These are phyloP conservation scores for Agaricus blazei DNA, from an alignment of 768 basidiomycete genomes.

Conservation along the genomic window DNA sequence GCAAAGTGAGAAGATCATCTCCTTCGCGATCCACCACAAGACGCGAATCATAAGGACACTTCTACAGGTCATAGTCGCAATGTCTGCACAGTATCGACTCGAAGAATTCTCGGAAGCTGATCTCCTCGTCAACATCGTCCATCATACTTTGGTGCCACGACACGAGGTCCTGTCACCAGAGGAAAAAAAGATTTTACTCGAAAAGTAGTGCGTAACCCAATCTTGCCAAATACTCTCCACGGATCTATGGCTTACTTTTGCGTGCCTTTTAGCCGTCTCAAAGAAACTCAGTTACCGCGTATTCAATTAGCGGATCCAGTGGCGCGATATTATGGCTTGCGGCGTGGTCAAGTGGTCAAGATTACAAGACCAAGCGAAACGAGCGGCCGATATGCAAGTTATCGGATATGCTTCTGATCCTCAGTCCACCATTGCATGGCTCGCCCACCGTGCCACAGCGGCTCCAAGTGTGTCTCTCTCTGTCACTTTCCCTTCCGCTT, in stretches of 20 bases:
- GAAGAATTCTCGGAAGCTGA: slow-evolving; percentile 98
- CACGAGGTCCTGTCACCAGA: slow-evolving; percentile 85
- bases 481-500: neutral
- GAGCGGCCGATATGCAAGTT: slow-evolving; percentile 88
- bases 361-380: slow-evolving; percentile 97
- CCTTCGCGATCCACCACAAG: slow-evolving; percentile 1
- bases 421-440: neutral
- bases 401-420: slow-evolving; percentile 79
- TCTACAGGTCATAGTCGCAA: slow-evolving; percentile 81
- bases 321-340: slow-evolving; percentile 96
- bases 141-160: slow-evolving; percentile 90
- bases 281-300: slow-evolving; percentile 96
- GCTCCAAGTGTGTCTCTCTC: neutral
- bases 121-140: slow-evolving; percentile 94
- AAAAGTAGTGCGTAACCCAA: slow-evolving; percentile 77
- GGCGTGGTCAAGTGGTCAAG: slow-evolving; percentile 95
- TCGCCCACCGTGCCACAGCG: neutral
- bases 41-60: slow-evolving; percentile 11
- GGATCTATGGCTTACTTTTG: slow-evolving; percentile 12
- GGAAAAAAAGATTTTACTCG: slow-evolving; percentile 81
- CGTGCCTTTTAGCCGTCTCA: slow-evolving; percentile 66
- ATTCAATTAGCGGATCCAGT: slow-evolving; percentile 97
- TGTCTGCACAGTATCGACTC: slow-evolving; percentile 80
- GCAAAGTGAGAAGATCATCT: slow-evolving; percentile 57
- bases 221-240: slow-evolving; percentile 4